phyloP scores from a whole-genome alignment of 257 asterid genomes.

The Pogostemon cablin region DNA sequence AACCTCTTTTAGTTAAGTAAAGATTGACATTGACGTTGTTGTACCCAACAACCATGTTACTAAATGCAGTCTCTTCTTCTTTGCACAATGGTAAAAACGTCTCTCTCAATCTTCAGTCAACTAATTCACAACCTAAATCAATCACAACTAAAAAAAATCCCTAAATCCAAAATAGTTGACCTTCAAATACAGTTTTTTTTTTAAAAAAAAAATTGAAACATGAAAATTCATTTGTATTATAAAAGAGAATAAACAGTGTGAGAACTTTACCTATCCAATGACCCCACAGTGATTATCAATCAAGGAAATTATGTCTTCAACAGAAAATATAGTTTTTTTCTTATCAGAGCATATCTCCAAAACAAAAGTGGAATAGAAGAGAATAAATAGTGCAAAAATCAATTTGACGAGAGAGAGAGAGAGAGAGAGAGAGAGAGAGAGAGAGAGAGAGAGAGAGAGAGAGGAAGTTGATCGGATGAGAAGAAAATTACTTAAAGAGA shows the following conservation, averaged over 20 bases:
- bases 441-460: neutral
- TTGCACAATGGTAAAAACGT: constrained; percentile 83
- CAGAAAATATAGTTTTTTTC: constrained; percentile 88
- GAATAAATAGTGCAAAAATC: neutral
- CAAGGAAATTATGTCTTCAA: constrained; percentile 80
- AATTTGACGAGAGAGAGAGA: too few species aligned
- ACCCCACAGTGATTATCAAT: constrained; percentile 91
- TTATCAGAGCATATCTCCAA: constrained; percentile 69
- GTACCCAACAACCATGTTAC: constrained; percentile 99
- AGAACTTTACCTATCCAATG: constrained; percentile 76
- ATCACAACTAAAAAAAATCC: constrained; percentile 5
- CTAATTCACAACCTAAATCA: constrained; percentile 40
- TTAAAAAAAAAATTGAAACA: too few species aligned
- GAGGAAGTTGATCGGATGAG: neutral
- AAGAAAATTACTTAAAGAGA: constrained; percentile 71
- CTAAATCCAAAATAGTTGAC: neutral
- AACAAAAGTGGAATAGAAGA: neutral
- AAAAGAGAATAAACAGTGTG: neutral
- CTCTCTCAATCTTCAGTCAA: constrained; percentile 95
- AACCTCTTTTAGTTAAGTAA: too few species aligned
- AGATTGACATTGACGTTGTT: constrained; percentile 80
- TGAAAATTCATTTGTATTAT: too few species aligned
- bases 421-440: too few species aligned
- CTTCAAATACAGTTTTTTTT: neutral
- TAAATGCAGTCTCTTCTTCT: constrained; percentile 95